phyloP scores from a whole-genome alignment of 73 alveolate genomes.

The Effrenium voratum region DNA sequence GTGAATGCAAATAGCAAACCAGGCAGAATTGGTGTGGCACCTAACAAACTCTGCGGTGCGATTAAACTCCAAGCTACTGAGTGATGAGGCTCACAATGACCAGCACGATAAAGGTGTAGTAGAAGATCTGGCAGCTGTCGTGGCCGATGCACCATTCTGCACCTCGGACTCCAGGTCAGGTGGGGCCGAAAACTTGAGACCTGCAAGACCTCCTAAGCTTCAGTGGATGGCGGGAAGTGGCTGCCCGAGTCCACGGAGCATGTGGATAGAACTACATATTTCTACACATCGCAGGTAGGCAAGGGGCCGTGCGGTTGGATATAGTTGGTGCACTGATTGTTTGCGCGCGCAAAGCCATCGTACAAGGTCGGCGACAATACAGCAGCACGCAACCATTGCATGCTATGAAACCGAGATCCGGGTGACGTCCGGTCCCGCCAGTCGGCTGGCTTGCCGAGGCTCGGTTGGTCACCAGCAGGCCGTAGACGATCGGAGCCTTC shows the following conservation, averaged over 20 bases:
- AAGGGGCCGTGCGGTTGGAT: too few species aligned
- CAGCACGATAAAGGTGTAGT: slow-evolving; percentile 51
- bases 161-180: background rate
- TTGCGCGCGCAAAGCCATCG: too few species aligned
- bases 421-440: too few species aligned
- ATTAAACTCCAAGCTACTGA: slow-evolving; percentile 14
- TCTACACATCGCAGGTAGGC: too few species aligned
- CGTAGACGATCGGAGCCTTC: slow-evolving; percentile 64
- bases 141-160: slow-evolving; percentile 53
- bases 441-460: too few species aligned
- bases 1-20: background rate
- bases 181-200: background rate
- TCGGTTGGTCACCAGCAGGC: slow-evolving; percentile 58
- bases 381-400: too few species aligned
- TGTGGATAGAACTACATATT: too few species aligned
- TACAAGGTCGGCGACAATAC: too few species aligned
- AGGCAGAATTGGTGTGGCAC: background rate
- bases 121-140: slow-evolving; percentile 56
- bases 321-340: too few species aligned
- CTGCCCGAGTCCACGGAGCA: too few species aligned
- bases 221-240: too few species aligned
- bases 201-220: background rate
- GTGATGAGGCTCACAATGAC: slow-evolving; percentile 80
- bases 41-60: background rate
- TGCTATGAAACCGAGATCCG: too few species aligned